Percentiles rank a stretch among this genome's conserved stretches.
These are phyloP conservation scores for Colletotrichum destructivum DNA, from an alignment of 2,329 filamentous ascomycete genomes.

Conservation along the genomic window DNA sequence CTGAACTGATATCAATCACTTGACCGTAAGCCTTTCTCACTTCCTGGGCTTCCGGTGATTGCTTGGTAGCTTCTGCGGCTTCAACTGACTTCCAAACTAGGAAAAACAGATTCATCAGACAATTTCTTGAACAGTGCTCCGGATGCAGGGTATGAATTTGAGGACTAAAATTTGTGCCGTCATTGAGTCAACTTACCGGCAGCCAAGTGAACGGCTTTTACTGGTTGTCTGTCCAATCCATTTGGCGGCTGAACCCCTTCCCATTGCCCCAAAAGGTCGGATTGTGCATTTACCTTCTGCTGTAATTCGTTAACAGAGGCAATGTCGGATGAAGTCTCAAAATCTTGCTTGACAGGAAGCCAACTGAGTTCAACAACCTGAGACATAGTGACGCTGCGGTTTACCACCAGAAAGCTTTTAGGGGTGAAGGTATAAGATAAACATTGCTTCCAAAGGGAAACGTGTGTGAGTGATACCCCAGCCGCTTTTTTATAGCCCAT, in stretches of 20 bases:
- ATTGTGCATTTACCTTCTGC: neutral
- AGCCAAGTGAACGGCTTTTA: conserved; percentile 1
- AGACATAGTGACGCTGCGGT: neutral
- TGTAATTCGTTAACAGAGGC: neutral
- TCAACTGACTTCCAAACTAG: conserved; percentile 11
- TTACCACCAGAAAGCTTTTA: neutral
- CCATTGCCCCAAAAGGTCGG: conserved; percentile 3
- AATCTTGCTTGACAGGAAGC: conserved; percentile 17
- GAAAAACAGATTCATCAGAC: neutral
- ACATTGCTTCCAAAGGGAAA: neutral
- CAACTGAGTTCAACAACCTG: conserved; percentile 20
- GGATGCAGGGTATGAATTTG: neutral
- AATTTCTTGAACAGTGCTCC: neutral
- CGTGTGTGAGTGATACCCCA: too few species aligned
- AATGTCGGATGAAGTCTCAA: neutral
- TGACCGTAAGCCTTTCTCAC: conserved; percentile 9
- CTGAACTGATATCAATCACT: neutral
- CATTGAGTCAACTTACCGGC: neutral
- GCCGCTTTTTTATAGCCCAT: too few species aligned
- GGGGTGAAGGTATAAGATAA: neutral
- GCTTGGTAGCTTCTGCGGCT: neutral
- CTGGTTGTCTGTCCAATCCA: neutral
- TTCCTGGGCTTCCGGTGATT: neutral
- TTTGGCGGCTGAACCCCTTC: neutral
- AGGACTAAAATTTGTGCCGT: neutral